phyloP scores from a whole-genome alignment of 2,329 filamentous ascomycete species.

The Ophiostoma australiae region DNA sequence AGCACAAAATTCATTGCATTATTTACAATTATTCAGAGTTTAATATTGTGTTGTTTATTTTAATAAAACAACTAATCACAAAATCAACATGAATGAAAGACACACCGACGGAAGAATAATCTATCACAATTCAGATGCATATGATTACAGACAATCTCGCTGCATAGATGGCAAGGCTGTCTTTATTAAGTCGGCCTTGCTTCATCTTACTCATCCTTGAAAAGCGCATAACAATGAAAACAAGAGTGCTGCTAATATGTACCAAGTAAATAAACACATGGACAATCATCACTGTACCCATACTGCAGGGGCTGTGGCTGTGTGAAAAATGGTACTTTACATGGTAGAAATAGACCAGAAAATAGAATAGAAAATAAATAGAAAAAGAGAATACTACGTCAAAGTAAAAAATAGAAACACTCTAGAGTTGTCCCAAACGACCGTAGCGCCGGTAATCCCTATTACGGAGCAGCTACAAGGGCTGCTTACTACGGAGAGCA shows the following conservation, averaged over 20 bases:
- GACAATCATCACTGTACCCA: neutral
- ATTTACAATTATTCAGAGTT: too few species aligned
- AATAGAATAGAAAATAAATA: neutral
- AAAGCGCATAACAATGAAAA: neutral
- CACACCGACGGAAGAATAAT: neutral
- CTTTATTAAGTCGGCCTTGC: neutral
- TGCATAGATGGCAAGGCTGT: constrained; percentile 1
- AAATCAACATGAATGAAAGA: neutral
- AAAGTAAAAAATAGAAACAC: constrained; percentile 8
- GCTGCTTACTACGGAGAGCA: neutral
- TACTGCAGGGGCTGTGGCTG: neutral
- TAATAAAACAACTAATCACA: too few species aligned
- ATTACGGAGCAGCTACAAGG: constrained; percentile 2
- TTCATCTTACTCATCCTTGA: neutral
- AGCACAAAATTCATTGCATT: too few species aligned
- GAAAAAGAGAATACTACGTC: neutral
- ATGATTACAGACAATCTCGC: neutral
- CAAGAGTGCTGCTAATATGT: neutral
- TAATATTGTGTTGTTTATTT: too few species aligned
- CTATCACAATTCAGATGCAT: too few species aligned
- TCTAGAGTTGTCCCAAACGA: neutral
- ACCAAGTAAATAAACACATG: neutral
- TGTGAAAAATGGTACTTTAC: neutral
- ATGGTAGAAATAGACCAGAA: neutral
- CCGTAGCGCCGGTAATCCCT: neutral